Evolutionary conservation across 805 yeast species (phyloP).

Genomic region (Candida sonorensis): DNA sequence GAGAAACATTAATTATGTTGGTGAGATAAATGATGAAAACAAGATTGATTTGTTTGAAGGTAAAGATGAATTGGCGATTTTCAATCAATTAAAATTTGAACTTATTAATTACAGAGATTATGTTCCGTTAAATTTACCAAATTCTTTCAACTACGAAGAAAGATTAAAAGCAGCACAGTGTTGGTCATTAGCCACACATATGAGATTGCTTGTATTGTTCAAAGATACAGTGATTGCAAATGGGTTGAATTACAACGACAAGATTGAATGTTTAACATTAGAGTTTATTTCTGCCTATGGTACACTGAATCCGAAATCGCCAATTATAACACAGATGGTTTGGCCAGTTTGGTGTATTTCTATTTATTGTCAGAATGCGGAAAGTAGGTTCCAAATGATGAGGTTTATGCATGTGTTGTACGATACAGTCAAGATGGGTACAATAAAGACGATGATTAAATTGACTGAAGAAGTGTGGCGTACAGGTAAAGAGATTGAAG

Average conservation of each 20-base stretch:
- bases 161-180: slow-evolving; percentile 49
- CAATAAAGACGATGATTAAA: slow-evolving; percentile 35
- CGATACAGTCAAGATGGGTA: slow-evolving; percentile 48
- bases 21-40: too few relatives aligned
- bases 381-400: slow-evolving; percentile 26
- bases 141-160: slow-evolving; percentile 29
- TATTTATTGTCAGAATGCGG: slow-evolving; percentile 32
- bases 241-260: slow-evolving; percentile 17
- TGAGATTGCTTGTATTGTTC: slow-evolving; percentile 24
- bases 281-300: slow-evolving; percentile 45
- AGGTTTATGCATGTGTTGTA: slow-evolving; percentile 36
- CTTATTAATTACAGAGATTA: slow-evolving; percentile 42
- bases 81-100: slow-evolving; percentile 28
- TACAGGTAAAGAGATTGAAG: slow-evolving; percentile 36
- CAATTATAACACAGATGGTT: slow-evolving; percentile 53
- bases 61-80: slow-evolving; percentile 1
- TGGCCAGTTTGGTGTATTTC: slow-evolving; percentile 53
- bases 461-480: slow-evolving; percentile 42
- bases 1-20: slow-evolving; percentile 11
- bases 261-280: slow-evolving; percentile 27
- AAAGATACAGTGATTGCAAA: slow-evolving; percentile 2
- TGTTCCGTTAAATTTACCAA: slow-evolving; percentile 25
- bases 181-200: slow-evolving; percentile 39
- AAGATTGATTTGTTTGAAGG: too few relatives aligned
- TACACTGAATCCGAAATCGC: slow-evolving; percentile 38